Conservation (phyloP, 352 stramenopile species). For the Globisporangium nunn region DNA sequence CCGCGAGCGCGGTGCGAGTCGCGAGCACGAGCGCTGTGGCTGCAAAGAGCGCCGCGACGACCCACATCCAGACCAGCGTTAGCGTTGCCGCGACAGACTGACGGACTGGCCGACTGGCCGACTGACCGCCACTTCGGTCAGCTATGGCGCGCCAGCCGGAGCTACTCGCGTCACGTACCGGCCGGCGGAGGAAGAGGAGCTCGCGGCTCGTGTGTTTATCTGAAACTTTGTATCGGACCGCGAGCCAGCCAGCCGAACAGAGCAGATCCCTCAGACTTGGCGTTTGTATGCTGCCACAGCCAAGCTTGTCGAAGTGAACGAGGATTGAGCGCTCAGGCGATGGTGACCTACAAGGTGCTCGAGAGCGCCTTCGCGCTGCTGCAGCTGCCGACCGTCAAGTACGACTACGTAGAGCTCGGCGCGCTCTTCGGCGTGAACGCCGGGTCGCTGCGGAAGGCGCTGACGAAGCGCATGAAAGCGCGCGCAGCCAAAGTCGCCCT, state of each 20-base stretch:
- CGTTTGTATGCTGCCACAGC: background rate
- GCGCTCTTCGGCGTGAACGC: conserved; percentile 1
- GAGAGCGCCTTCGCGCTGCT: conserved; percentile 2
- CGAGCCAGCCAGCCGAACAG: background rate
- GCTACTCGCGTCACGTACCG: background rate
- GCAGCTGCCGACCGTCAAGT: conserved; percentile 1
- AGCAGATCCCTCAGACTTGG: too few relatives aligned
- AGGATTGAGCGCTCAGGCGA: background rate
- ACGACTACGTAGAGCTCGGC: conserved; percentile 1
- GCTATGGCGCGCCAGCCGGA: too few relatives aligned
- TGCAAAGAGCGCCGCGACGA: background rate
- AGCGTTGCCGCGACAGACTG: background rate
- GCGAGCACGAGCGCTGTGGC: background rate
- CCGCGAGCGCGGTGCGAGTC: background rate
- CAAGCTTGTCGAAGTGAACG: too few relatives aligned
- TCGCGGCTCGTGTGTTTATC: background rate
- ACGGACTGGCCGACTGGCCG: too few relatives aligned
- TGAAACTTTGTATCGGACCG: background rate
- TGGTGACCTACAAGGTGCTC: background rate
- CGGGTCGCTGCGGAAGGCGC: conserved; percentile 1
- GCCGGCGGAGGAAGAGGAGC: background rate
- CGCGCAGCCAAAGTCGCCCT: background rate
- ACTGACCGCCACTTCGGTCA: too few relatives aligned
- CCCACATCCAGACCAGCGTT: conserved; percentile 1
- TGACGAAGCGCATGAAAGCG: background rate